These are phyloP conservation scores for Thielaviopsis cerberus DNA, from an alignment of 2,329 filamentous ascomycete species.

Conservation along the genomic window DNA sequence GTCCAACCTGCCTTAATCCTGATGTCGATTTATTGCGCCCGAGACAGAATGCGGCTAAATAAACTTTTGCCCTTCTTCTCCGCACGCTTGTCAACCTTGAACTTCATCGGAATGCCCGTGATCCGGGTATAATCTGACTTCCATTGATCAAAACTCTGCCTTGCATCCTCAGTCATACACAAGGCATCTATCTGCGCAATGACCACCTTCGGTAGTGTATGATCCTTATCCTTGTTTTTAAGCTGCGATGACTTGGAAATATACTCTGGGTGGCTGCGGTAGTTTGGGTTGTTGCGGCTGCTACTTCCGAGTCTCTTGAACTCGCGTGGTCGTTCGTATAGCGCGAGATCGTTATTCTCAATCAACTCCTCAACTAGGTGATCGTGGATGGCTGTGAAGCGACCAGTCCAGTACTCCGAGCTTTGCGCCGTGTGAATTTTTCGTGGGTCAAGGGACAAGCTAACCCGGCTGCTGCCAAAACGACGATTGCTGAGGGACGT, in stretches of 20 bases:
- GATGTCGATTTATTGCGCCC: neutral
- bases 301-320: constrained; percentile 5
- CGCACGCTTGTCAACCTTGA: constrained; percentile 5
- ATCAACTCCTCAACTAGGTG: constrained; percentile 15
- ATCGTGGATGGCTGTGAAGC: constrained; percentile 39
- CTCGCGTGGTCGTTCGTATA: constrained; percentile 9
- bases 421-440: constrained; percentile 26
- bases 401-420: constrained; percentile 41
- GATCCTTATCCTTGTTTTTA: constrained; percentile 5
- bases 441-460: constrained; percentile 13
- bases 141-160: constrained; percentile 5
- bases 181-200: constrained; percentile 9
- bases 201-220: constrained; percentile 5
- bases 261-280: constrained; percentile 6
- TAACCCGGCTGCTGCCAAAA: neutral
- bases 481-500: neutral
- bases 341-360: constrained; percentile 7
- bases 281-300: constrained; percentile 4
- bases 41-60: constrained; percentile 8
- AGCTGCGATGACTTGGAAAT: constrained; percentile 6
- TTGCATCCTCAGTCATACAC: constrained; percentile 10
- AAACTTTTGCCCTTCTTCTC: neutral
- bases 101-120: constrained; percentile 9
- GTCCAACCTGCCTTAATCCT: neutral
- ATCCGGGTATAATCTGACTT: constrained; percentile 3